Base-by-base conservation (phyloP, 306 rosid species). In the Trifolium fragiferum region DNA sequence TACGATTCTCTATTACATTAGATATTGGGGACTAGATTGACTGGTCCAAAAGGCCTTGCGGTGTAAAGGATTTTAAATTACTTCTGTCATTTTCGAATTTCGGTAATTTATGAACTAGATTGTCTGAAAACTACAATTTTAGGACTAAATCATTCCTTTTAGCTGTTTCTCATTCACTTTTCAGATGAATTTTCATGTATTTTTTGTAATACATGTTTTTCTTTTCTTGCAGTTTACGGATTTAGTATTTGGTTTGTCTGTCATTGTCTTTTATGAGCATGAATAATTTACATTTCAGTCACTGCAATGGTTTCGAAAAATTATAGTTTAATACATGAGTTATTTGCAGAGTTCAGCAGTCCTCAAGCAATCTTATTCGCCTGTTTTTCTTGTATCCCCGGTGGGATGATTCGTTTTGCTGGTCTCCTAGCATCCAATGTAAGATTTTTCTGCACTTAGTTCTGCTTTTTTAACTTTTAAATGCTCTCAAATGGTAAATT, bases 371-470 rank as follows among this genome's bases (percentile, higher is more conserved):
- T 93, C 90, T 77, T 93, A 93, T 77, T 95, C 90, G 2, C 96
- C 73, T 38, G 43, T 38, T 38, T 38, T 38, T 38, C 91, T 90
- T 33, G 85, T 93, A 38, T 76, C 90, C 1, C 90, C 27, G 27
- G 27, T 2, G 27, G 90, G 70, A 83, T 91, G 71, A 89, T 93
- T 66, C 67, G 91, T 71, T 93, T 93, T 70, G 97, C 97, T 19
- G 98, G 98, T 67, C 96, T 91, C 77, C 85, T 91, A 62, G 92
- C 93, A 53, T 97, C 96, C 13, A 51, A 86, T 70, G 97, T 93
- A 93, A 88, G 93, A 76, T 72, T 19, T 61, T 74, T 67, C 59
- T 30, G 72, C 61, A 46, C 30, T 21, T 46, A 58, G 64, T 59
- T 38, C 63, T 63, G 9, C 59, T 30, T 77, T 19, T 58, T 40